A percentile compares a stretch with the other conserved stretches of the same genome.
Evolutionary conservation across 1,284 basidiomycete genomes (phyloP).

Genomic region (Xerocomus amazonicus): DNA sequence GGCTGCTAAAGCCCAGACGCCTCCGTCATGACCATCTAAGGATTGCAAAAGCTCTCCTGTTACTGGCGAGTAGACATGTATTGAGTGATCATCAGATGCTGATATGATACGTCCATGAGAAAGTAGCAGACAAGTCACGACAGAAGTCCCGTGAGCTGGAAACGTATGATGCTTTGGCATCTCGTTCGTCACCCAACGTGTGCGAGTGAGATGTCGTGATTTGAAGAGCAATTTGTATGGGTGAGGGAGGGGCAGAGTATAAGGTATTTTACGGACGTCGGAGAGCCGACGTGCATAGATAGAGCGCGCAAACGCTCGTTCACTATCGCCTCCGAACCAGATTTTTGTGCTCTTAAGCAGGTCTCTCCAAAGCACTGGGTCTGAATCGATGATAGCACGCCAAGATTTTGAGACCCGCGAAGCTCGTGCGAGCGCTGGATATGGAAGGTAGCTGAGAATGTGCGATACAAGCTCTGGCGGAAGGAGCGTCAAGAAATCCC

Average conservation of each 20-base stretch:
- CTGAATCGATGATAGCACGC: slow-evolving; percentile 80
- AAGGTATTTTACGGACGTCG: slow-evolving; percentile 39
- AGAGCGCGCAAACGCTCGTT: slow-evolving; percentile 64
- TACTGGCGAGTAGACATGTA: slow-evolving; percentile 84
- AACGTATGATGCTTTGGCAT: slow-evolving; percentile 76
- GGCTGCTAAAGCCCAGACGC: slow-evolving; percentile 90
- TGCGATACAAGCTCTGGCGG: slow-evolving; percentile 83
- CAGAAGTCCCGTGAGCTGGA: slow-evolving; percentile 82
- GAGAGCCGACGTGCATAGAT: slow-evolving; percentile 57
- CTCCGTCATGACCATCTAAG: slow-evolving; percentile 88
- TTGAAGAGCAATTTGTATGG: slow-evolving; percentile 87
- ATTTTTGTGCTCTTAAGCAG: slow-evolving; percentile 73
- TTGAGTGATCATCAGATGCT: slow-evolving; percentile 91
- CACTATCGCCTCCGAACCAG: slow-evolving; percentile 81
- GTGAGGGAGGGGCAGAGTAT: slow-evolving; percentile 63
- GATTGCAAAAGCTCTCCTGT: slow-evolving; percentile 74
- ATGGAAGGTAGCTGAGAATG: slow-evolving; percentile 74
- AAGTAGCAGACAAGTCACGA: slow-evolving; percentile 93
- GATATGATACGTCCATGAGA: slow-evolving; percentile 92
- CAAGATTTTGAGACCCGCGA: slow-evolving; percentile 79
- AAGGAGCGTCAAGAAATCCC: slow-evolving; percentile 83
- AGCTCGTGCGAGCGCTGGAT: slow-evolving; percentile 72
- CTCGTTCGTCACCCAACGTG: slow-evolving; percentile 73
- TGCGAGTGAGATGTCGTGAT: slow-evolving; percentile 73
- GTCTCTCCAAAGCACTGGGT: slow-evolving; percentile 80